A percentile compares a stretch with the other conserved stretches of the same genome.
phyloP scores from a whole-genome alignment of 768 basidiomycete species.

The Paxillus involutus region DNA sequence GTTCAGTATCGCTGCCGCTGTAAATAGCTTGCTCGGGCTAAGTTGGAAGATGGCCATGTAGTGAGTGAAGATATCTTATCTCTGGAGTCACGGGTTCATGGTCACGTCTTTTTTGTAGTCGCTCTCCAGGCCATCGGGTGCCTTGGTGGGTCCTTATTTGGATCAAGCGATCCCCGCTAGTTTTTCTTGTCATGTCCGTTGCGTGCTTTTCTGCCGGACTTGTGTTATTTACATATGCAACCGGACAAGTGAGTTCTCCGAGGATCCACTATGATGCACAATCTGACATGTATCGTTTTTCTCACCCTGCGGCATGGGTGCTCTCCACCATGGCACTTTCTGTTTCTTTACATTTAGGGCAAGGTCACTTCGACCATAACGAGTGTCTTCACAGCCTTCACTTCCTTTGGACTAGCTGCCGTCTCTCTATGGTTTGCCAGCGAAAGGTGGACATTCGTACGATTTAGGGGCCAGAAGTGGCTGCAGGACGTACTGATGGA shows the following conservation, averaged over 20 bases:
- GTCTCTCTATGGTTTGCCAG: conserved; percentile 76
- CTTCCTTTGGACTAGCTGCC: conserved; percentile 67
- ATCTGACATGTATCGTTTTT: neutral
- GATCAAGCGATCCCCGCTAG: conserved; percentile 78
- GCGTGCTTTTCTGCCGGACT: conserved; percentile 74
- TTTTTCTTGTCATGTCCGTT: conserved; percentile 74
- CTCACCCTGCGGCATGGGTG: neutral
- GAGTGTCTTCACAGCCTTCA: conserved; percentile 69
- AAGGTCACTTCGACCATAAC: conserved; percentile 61
- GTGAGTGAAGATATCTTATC: conserved; percentile 42
- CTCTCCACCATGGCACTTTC: neutral
- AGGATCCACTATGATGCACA: neutral
- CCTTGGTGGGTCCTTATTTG: conserved; percentile 84
- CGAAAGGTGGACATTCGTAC: conserved; percentile 63
- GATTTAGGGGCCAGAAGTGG: conserved; percentile 69
- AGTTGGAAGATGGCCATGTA: conserved; percentile 86
- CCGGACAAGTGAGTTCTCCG: conserved; percentile 46
- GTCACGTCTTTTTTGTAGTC: conserved; percentile 40
- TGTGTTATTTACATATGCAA: conserved; percentile 71
- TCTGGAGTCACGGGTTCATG: neutral
- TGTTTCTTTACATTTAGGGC: conserved; percentile 35
- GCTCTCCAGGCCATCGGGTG: conserved; percentile 72
- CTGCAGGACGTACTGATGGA: conserved; percentile 61
- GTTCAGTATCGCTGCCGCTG: conserved; percentile 75
- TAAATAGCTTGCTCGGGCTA: conserved; percentile 73